These are phyloP conservation scores for Puccinia novopanici DNA, from an alignment of 1,284 basidiomycete genomes.

Conservation along the genomic window DNA sequence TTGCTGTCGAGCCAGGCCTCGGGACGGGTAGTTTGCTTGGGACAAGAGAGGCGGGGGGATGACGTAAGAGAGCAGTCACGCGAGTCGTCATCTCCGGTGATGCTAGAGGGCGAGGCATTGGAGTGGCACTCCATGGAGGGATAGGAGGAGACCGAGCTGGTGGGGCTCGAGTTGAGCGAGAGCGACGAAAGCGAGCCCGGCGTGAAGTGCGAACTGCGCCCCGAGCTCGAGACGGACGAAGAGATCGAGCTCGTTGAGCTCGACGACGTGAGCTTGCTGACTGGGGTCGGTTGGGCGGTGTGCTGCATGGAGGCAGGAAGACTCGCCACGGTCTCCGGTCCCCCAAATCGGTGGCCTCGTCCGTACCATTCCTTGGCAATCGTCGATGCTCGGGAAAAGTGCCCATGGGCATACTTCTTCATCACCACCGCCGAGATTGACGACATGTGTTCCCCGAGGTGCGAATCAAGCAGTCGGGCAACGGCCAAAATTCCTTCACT, in stretches of 20 bases:
- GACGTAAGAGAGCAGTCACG: conserved; percentile 15
- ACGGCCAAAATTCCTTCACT: conserved; percentile 66
- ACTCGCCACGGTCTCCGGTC: neutral
- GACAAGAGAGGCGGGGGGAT: conserved; percentile 19
- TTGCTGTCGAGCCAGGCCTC: neutral
- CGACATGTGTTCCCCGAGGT: conserved; percentile 79
- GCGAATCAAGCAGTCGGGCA: conserved; percentile 79
- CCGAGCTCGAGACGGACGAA: conserved; percentile 13
- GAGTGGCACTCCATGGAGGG: conserved; percentile 31
- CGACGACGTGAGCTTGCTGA: conserved; percentile 20
- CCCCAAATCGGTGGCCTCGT: conserved; percentile 61
- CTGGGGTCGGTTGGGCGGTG: neutral
- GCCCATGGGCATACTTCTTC: conserved; percentile 94
- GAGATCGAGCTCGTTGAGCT: conserved; percentile 34
- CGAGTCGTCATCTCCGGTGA: conserved; percentile 1
- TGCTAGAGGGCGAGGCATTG: neutral
- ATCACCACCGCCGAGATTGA: conserved; percentile 88
- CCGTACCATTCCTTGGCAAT: conserved; percentile 86
- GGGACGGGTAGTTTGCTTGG: neutral
- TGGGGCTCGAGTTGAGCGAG: conserved; percentile 37
- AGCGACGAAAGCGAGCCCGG: conserved; percentile 21
- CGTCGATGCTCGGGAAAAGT: conserved; percentile 90
- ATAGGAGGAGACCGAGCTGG: conserved; percentile 32
- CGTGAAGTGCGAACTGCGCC: conserved; percentile 24
- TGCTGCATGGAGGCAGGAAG: conserved; percentile 6